Conservation (phyloP, 805 yeast species). For the Zygosaccharomyces pseudorouxii region DNA sequence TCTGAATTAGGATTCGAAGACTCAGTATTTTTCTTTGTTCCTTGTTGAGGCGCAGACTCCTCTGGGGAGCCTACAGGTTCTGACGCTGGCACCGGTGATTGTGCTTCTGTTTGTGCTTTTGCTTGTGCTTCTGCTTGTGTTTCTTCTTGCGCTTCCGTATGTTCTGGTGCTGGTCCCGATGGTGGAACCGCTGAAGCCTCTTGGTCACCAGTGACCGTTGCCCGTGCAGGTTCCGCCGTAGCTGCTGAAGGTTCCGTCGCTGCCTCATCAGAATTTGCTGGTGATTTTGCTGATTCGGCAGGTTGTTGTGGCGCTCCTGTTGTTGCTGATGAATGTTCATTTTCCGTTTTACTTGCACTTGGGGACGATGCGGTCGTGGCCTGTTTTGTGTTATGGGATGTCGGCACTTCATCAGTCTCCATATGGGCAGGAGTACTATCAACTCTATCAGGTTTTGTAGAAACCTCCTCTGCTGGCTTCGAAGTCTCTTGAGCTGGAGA, state of each 20-base stretch:
- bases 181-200: not conserved
- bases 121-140: not conserved
- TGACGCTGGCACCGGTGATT: not conserved
- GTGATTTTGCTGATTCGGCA: not conserved
- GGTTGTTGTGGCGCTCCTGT: not conserved
- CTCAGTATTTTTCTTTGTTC: not conserved
- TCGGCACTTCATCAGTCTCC: not conserved
- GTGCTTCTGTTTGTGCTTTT: not conserved
- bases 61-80: not conserved
- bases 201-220: not conserved
- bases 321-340: not conserved
- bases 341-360: not conserved
- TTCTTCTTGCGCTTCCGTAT: not conserved
- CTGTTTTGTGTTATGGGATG: not conserved
- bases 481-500: not conserved
- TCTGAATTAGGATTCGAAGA: not conserved
- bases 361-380: not conserved
- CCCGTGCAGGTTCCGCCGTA: not conserved
- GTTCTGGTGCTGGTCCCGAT: not conserved
- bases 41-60: not conserved
- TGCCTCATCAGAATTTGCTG: not conserved
- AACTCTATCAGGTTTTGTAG: not conserved
- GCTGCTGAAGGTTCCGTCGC: not conserved
- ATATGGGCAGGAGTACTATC: not conserved
- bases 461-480: not conserved